These are phyloP conservation scores for Cladosporium velox DNA, from an alignment of 2,329 filamentous ascomycete genomes.

Conservation along the genomic window DNA sequence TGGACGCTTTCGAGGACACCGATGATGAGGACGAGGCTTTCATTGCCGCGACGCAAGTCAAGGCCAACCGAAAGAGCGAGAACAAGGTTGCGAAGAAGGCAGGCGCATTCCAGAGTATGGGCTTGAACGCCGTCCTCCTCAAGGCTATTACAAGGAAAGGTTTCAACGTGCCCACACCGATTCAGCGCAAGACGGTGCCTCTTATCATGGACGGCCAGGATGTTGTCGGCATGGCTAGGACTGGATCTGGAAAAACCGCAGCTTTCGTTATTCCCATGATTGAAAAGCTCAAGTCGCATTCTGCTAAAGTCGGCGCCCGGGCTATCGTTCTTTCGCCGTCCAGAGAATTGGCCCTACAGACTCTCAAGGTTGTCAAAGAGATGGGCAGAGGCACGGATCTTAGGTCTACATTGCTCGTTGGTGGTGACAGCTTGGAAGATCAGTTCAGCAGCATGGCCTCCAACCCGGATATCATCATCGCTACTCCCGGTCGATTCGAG, in stretches of 20 bases:
- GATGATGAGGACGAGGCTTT: conserved; percentile 72
- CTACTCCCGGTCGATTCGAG: conserved; percentile 92
- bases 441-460: conserved; percentile 90
- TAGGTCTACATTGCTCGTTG: conserved; percentile 85
- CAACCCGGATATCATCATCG: conserved; percentile 97
- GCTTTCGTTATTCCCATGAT: conserved; percentile 99
- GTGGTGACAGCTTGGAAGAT: conserved; percentile 93
- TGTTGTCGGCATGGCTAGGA: conserved; percentile 98
- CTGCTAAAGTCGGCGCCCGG: conserved; percentile 79
- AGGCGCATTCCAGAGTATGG: conserved; percentile 95
- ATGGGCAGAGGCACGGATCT: conserved; percentile 87
- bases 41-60: conserved; percentile 83
- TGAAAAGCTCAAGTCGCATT: conserved; percentile 86
- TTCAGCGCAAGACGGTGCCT: conserved; percentile 95
- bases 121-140: conserved; percentile 77
- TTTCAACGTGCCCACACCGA: conserved; percentile 93
- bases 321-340: conserved; percentile 90
- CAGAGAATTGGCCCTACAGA: conserved; percentile 91
- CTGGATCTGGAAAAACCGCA: conserved; percentile 97
- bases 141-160: conserved; percentile 93
- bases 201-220: conserved; percentile 86
- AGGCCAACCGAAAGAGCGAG: conserved; percentile 80
- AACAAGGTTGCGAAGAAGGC: conserved; percentile 91
- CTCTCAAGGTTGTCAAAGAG: conserved; percentile 94
- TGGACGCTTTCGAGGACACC: conserved; percentile 41